Base-by-base conservation (phyloP, 805 yeast genomes). In the Ogataea angusta region DNA sequence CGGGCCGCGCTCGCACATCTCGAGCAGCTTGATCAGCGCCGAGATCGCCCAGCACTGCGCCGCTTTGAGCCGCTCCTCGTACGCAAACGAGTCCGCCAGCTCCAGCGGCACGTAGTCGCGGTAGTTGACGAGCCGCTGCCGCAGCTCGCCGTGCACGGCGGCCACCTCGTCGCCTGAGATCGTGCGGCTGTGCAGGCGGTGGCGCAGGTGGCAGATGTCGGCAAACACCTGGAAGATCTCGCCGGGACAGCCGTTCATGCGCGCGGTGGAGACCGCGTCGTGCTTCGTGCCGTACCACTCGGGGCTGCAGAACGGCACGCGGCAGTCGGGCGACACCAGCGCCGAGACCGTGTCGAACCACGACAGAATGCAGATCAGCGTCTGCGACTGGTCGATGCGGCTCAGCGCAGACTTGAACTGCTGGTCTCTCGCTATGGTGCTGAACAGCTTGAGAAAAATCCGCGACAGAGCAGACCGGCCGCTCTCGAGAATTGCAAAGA, bases 291-390 rank as follows among this genome's bases (percentile, higher is more conserved):
- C 82, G 48, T 73, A 76, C 79, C 80, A 76, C 14, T 59, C 66
- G 8, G 74, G 71, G 21, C 66, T 69, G 55, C 80, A 75, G 41
- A 62, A 75, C 0, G 82, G 82, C 22, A 75, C 51, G 13, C 82
- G 57, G 48, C 76, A 75, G 54, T 76, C 82, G 1, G 81, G 76
- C 1, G 80, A 73, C 2, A 72, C 75, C 10, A 77, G 59, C 1
- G 82, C 78, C 21, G 75, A 62, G 4, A 76, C 72, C 0, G 82
- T 76, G 47, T 77, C 82, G 53, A 72, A 76, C 82, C 82, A 77
- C 0, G 80, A 70, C 12, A 77, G 52, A n/a, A 74, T 76, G 25
- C 70, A 69, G 6, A 75, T 70, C 21, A 73, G 60, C 1, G 76
- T 59, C 5, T 74, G 73, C 6, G 72, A 65, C 44, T 75, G 77